Percentiles rank a stretch among this genome's conserved stretches.
Evolutionary conservation across 2,329 filamentous ascomycete genomes (phyloP).

Genomic region (Fonsecaea multimorphosa): DNA sequence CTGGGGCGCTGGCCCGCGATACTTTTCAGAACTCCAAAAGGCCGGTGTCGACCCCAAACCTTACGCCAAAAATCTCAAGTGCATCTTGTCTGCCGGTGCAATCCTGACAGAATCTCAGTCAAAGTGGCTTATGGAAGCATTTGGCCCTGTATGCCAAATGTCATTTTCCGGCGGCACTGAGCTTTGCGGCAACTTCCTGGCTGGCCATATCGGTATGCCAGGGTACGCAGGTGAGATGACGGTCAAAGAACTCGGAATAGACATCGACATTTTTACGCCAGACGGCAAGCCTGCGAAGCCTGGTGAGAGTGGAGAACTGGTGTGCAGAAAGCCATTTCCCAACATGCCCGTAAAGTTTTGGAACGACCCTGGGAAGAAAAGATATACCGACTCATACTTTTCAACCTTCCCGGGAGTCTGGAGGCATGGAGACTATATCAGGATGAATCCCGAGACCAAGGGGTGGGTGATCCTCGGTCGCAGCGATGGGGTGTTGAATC

Average conservation of each 20-base stretch:
- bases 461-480: constrained; percentile 49
- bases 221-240: constrained; percentile 65
- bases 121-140: constrained; percentile 18
- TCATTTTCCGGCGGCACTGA: constrained; percentile 43
- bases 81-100: constrained; percentile 20
- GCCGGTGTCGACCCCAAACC: constrained; percentile 62
- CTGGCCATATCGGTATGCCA: constrained; percentile 70
- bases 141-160: constrained; percentile 29
- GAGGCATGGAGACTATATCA: constrained; percentile 82
- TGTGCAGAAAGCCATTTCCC: constrained; percentile 73
- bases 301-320: constrained; percentile 75
- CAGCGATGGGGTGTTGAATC: constrained; percentile 78
- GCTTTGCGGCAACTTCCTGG: constrained; percentile 42
- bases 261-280: constrained; percentile 25
- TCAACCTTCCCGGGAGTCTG: constrained; percentile 58
- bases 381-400: constrained; percentile 54
- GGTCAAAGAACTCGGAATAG: constrained; percentile 57
- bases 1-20: constrained; percentile 76
- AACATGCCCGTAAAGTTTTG: constrained; percentile 74
- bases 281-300: constrained; percentile 9
- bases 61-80: constrained; percentile 49
- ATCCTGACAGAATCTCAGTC: constrained; percentile 18
- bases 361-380: constrained; percentile 56
- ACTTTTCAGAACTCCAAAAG: constrained; percentile 74
- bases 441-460: constrained; percentile 69